Base-by-base conservation (phyloP, 768 basidiomycete genomes). In the Lactarius hatsudake region DNA sequence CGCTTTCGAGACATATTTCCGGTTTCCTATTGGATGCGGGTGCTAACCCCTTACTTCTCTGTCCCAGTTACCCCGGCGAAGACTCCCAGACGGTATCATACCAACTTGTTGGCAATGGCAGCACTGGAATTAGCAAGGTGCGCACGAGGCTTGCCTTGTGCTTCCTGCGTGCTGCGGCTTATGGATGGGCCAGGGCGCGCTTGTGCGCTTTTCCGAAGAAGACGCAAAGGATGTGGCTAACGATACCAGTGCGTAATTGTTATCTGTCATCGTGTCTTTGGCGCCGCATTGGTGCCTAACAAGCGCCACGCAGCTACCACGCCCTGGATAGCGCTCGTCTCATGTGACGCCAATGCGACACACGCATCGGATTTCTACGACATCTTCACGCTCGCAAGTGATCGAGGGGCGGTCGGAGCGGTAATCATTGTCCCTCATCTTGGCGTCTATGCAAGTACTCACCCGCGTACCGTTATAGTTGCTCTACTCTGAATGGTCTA, bases 271-370 rank as follows among this genome's bases (percentile, higher is more conserved):
- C 30, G 32, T n/a, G n/a, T n/a, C n/a, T n/a, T n/a, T n/a, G n/a
- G n/a, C n/a, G n/a, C n/a, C n/a, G n/a, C n/a, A n/a, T 32, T 53
- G 1, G 12, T 7, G 42, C 23, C 32, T 67, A 28, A 64, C 26
- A 8, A 34, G 30, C 59, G 26, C 53, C 12, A 9, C 60, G 32
- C 71, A 84, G 89, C 91, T 3, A 81, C 78, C 6, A 92, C 94
- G 0, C 93, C 95, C 4, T 97, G 94, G 94, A 90, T 97, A 72
- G 95, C 95, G 15, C 82, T 95, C 69, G 84, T 97, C 59, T 84
- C 87, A 3, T 96, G 94, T 76, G 94, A 96, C 73, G 73, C 74
- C 64, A 94, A 95, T 75, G 82, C 87, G 20, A 91, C 91, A 18
- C 78, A 83, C 66, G 79, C 84, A 3, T 86, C 87, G 1, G 74